Base-by-base conservation (phyloP, 176 grass and related monocot genomes). In the Rhynchospora tenuis region DNA sequence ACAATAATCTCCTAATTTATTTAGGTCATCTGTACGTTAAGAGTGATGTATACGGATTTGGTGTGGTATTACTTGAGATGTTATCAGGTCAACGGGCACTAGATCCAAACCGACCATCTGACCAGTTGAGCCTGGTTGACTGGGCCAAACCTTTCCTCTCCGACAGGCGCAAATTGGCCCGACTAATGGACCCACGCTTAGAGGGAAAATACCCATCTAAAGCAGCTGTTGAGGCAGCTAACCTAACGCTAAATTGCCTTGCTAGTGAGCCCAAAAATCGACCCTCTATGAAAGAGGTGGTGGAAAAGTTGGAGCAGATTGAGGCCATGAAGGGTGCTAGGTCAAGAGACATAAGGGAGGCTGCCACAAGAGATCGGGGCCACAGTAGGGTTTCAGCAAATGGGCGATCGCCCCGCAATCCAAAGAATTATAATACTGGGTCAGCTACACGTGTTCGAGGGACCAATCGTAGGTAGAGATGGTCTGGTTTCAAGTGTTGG, bases 11-110 rank as follows among this genome's bases (percentile, higher is more conserved):
- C 13, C 26, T 83, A 81, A 72, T 9, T 69, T 85, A 8, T 56
- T 11, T 65, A 97, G 94, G 94, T 10, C 94, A 97, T 89, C 76
- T 97, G 43, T 97, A 97, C 20, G 94, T 94, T 28, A 97, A 97
- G 87, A 97, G 94, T 0, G 94, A 97, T 15, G 94, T 94, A 3
- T 94, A 97, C 2, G 92, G 94, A 0, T 97, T 97, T 0, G 94
- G 94, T 67, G 94, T 97, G 13, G 90, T 97, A 22, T 82, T 97
- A 79, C 90, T 97, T 58, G 94, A 97, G 88, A 91, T 94, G 85
- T 38, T 97, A 24, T 94, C 94, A 0, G 92, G 94, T 3, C 80
- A 91, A 86, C 88, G 94, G 27, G 92, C 94, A 3, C 54, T 97
- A 27, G 94, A 97, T 44, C 57, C 90, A 51, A 97, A 91, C 78